Conservation (phyloP, 2,329 filamentous ascomycete genomes). For the Coniella lustricola region DNA sequence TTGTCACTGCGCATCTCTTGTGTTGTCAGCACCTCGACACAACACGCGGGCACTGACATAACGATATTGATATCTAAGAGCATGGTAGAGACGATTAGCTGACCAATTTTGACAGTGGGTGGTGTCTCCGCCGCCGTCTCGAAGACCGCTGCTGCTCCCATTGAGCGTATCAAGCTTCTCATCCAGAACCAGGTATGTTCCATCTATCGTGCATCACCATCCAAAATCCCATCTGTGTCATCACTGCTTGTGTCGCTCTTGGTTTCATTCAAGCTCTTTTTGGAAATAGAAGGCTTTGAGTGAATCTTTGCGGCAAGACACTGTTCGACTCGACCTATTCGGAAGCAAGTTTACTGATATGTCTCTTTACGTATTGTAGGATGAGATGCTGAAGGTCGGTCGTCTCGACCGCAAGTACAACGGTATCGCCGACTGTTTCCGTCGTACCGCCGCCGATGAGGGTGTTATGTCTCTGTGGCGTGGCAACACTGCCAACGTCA, state of each 20-base stretch:
- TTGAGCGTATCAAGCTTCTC: conserved; percentile 99
- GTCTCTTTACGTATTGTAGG: conserved; percentile 45
- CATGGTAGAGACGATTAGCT: conserved; percentile 3
- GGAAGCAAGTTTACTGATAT: conserved; percentile 24
- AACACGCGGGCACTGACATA: too few species aligned
- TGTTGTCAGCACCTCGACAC: background rate
- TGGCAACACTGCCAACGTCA: conserved; percentile 99
- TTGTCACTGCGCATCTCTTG: background rate
- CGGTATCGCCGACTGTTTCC: conserved; percentile 94
- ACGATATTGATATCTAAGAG: too few species aligned
- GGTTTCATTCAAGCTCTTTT: too few species aligned
- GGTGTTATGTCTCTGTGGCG: conserved; percentile 95
- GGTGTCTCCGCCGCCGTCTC: conserved; percentile 99
- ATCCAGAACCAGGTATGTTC: conserved; percentile 98
- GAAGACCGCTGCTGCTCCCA: conserved; percentile 99
- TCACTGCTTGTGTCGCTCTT: too few species aligned
- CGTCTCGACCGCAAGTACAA: conserved; percentile 97
- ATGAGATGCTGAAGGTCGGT: conserved; percentile 99
- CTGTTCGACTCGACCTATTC: too few species aligned
- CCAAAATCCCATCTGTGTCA: too few species aligned
- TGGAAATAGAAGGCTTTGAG: too few species aligned
- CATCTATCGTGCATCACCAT: too few species aligned
- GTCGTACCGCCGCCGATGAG: conserved; percentile 80
- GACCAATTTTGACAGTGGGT: conserved; percentile 65
- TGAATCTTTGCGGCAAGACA: too few species aligned